Evolutionary conservation across 1,284 basidiomycete genomes (phyloP), one percentile per base, ranked within the genome.

Genomic region (Fomitopsis pinicola): DNA sequence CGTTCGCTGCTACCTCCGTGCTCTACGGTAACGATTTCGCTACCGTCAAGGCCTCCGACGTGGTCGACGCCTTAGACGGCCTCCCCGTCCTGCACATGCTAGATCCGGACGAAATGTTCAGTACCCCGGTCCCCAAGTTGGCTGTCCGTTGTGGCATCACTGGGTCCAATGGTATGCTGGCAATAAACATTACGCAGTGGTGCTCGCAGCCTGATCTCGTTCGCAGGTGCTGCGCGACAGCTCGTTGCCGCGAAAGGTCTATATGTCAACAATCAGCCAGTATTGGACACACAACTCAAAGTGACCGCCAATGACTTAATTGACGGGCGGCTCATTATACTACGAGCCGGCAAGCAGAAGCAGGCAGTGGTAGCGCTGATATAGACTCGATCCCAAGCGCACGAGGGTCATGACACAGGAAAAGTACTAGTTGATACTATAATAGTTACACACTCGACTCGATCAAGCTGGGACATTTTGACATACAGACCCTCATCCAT

Each of bases 341-440:
- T 96, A 26, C 82, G 90, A 55, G 83, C 86, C 36, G 94, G 94
- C 5, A 93, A 89, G 73, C 85, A 89, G 64, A 89, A 88, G 57
- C 79, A 89, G 61, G 73, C 87, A n/a, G 80, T 95, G 53, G 71
- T 94, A 5, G 83, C 59, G 5, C 42, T 69, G 36, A 61, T 44
- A 40, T 30, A 38, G 28, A n/a, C 19, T 14, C 40, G 38, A 35
- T n/a, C 22, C 44, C 22, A 55, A 22, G 10, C 14, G n/a, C 8
- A 35, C 22, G 52, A 14, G n/a, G 12, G 38, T 57, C 54, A 45
- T 26, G 48, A 45, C 8, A 28, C 19, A 40, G 44, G 42, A 55
- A 59, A 44, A 55, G 17, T 30, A 55, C 22, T 54, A 35, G 44
- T 36, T 38, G n/a, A 35, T 55, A 40, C 9, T 30, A 55, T 38